phyloP scores from a whole-genome alignment of 768 basidiomycete genomes.

The Amanita pallidorosea region DNA sequence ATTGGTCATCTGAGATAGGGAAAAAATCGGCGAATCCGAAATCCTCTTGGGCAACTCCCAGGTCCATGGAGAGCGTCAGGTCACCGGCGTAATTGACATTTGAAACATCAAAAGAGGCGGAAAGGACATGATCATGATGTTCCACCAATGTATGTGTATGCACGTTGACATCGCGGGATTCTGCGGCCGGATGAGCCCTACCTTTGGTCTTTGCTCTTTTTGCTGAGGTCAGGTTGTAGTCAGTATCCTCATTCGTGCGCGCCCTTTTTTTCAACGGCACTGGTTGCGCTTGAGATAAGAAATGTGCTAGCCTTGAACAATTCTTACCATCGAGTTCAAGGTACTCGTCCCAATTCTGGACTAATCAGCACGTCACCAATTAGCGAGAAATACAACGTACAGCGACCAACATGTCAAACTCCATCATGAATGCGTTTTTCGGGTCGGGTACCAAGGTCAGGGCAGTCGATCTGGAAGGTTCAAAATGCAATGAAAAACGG shows the following conservation, averaged over 20 bases:
- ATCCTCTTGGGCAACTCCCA: conserved; percentile 41
- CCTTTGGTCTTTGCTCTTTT: conserved; percentile 17
- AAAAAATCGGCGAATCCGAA: conserved; percentile 45
- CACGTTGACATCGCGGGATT: conserved; percentile 35
- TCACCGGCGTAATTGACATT: conserved; percentile 29
- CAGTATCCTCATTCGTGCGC: conserved; percentile 31
- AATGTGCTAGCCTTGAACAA: neutral
- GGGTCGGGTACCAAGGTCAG: conserved; percentile 46
- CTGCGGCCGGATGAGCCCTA: conserved; percentile 15
- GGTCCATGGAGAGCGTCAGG: conserved; percentile 27
- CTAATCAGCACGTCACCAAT: neutral
- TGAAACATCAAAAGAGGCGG: conserved; percentile 55
- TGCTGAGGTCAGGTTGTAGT: conserved; percentile 25
- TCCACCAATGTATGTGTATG: conserved; percentile 61
- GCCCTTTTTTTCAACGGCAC: neutral
- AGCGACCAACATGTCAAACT: conserved; percentile 56
- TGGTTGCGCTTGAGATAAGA: neutral
- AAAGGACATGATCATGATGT: conserved; percentile 55
- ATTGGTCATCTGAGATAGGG: conserved; percentile 40
- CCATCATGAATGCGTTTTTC: conserved; percentile 33
- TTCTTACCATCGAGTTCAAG: conserved; percentile 34
- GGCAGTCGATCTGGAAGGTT: conserved; percentile 31
- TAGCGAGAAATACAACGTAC: conserved; percentile 25
- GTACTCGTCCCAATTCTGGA: conserved; percentile 55
- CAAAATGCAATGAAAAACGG: neutral